phyloP scores from a whole-genome alignment of 1,284 basidiomycete species.

The Heliocybe sulcata region DNA sequence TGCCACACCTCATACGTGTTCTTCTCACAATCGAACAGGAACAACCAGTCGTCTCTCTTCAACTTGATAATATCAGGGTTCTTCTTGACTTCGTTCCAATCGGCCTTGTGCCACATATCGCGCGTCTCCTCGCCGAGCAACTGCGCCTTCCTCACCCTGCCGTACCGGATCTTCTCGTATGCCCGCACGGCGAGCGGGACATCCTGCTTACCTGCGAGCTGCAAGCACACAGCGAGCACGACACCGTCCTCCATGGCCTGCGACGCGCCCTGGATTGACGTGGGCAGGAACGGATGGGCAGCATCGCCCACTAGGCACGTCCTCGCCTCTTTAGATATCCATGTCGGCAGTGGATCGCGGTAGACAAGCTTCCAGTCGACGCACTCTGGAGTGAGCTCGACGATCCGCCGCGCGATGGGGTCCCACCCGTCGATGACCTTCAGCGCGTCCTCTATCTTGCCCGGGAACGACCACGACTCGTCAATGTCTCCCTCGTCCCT shows the following conservation, averaged over 20 bases:
- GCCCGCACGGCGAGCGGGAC: background rate
- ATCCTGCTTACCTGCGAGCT: constrained; percentile 1
- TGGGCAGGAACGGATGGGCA: constrained; percentile 1
- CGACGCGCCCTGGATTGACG: constrained; percentile 1
- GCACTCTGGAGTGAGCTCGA: constrained; percentile 9
- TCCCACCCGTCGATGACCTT: constrained; percentile 13
- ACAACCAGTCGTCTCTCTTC: constrained; percentile 2
- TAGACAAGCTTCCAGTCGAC: constrained; percentile 17
- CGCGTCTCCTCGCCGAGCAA: constrained; percentile 2
- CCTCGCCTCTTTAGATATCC: background rate
- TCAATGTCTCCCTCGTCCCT: constrained; percentile 14
- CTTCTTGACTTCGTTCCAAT: constrained; percentile 1
- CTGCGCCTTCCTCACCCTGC: background rate
- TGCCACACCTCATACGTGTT: background rate
- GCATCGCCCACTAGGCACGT: constrained; percentile 1
- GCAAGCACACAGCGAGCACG: background rate
- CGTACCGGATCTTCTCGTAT: constrained; percentile 2
- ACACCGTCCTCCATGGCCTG: constrained; percentile 2
- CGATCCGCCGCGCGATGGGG: constrained; percentile 8
- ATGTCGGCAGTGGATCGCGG: constrained; percentile 13
- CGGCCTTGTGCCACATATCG: constrained; percentile 1
- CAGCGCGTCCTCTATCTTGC: constrained; percentile 14
- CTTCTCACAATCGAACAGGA: constrained; percentile 1
- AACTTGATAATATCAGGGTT: background rate
- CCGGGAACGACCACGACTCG: constrained; percentile 13